Evolutionary conservation across 1,139 yeast species (phyloP).

Genomic region (Taiozyma sp.): DNA sequence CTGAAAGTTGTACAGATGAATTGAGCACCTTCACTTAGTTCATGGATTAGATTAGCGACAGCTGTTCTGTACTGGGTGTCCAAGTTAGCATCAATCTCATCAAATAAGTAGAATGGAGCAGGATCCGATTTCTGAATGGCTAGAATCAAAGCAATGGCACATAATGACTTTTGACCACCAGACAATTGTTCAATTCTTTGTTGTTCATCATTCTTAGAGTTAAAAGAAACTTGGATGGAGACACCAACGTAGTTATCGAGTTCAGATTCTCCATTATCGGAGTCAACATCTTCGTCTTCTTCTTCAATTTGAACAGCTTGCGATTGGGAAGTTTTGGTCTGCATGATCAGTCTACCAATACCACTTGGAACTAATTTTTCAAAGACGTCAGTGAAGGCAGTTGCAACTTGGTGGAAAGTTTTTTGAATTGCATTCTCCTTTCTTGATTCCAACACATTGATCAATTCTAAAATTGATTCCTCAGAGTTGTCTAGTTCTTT

Average conservation of each 20-base stretch:
- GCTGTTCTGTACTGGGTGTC: constrained; percentile 91
- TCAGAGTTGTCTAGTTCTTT: constrained; percentile 67
- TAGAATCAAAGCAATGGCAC: constrained; percentile 88
- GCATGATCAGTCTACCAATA: constrained; percentile 67
- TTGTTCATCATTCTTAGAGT: constrained; percentile 81
- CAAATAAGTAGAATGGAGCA: constrained; percentile 93
- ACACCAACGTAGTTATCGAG: constrained; percentile 77
- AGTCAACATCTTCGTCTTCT: constrained; percentile 20
- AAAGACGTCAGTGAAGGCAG: constrained; percentile 68
- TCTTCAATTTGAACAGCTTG: constrained; percentile 23
- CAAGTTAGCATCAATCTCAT: constrained; percentile 92
- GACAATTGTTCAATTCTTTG: constrained; percentile 86
- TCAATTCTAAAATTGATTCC: constrained; percentile 66
- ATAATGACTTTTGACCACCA: constrained; percentile 94
- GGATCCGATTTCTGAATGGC: constrained; percentile 96
- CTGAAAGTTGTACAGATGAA: constrained; percentile 95
- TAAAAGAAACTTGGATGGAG: constrained; percentile 85
- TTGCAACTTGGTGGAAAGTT: constrained; percentile 73
- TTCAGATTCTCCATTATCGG: constrained; percentile 20
- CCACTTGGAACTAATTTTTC: constrained; percentile 83
- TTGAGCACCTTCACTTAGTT: constrained; percentile 65
- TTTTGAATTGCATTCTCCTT: constrained; percentile 79
- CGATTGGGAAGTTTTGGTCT: constrained; percentile 35
- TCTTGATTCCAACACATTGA: constrained; percentile 65
- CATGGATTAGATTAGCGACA: constrained; percentile 72